A percentile compares a stretch with the other conserved stretches of the same genome.
Evolutionary conservation across 441 rosid genomes (phyloP).

Genomic region (Pelargonium citronellum): DNA sequence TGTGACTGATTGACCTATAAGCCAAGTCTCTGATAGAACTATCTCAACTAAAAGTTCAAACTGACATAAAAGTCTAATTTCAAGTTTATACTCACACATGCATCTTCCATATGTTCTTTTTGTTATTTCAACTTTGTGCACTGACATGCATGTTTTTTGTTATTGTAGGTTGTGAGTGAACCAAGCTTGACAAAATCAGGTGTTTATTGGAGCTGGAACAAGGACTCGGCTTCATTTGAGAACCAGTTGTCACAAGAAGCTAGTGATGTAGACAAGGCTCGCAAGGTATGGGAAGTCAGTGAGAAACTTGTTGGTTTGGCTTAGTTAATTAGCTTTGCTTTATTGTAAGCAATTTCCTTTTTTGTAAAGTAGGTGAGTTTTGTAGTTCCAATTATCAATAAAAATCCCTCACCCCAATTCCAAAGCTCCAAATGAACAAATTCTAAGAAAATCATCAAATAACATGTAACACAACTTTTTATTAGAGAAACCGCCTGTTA

Average conservation of each 20-base stretch:
- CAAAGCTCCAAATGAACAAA: too few relatives aligned
- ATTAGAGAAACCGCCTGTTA: too few relatives aligned
- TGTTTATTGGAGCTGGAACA: constrained; percentile 95
- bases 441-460: too few relatives aligned
- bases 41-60: too few relatives aligned
- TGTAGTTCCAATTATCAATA: constrained; percentile 22
- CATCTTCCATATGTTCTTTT: too few relatives aligned
- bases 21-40: not conserved
- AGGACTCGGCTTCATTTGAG: constrained; percentile 76
- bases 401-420: too few relatives aligned
- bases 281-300: constrained; percentile 75
- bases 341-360: constrained; percentile 26
- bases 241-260: constrained; percentile 81
- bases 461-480: too few relatives aligned
- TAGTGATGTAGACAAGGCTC: constrained; percentile 68
- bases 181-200: constrained; percentile 74
- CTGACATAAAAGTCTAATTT: not conserved
- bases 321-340: constrained; percentile 24
- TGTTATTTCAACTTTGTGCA: too few relatives aligned
- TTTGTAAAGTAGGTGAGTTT: constrained; percentile 25
- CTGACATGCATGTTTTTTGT: too few relatives aligned
- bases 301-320: constrained; percentile 85
- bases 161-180: constrained; percentile 59
- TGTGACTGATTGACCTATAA: too few relatives aligned
- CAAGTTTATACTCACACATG: not conserved